Base-by-base conservation (phyloP, 352 stramenopile species). In the Phytophthora citricola region DNA sequence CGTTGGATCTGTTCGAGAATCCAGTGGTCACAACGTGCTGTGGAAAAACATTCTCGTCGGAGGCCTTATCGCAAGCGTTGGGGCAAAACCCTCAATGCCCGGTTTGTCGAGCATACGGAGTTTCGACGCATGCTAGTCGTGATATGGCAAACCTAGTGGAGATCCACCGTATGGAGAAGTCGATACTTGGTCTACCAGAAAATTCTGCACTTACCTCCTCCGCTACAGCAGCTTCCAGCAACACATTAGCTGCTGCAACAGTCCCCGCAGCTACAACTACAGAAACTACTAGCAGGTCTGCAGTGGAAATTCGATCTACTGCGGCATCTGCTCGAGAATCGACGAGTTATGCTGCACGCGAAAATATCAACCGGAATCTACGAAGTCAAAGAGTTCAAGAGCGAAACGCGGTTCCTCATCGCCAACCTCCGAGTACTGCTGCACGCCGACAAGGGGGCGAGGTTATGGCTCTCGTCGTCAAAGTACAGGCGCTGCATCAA, bases 31-130 rank as follows among this genome's bases (percentile, higher is more conserved):
- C 66, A 2, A 49, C 44, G 14, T 74, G 66, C 43, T 74, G 59
- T 27, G 60, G 66, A 3, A 74, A 70, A n/a, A 74, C 59, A 0
- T 74, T 74, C 24, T 74, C 66, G 14, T 69, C 53, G 10, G 32
- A 17, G 5, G 20, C 60, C 1, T 39, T 74, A 34, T n/a, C 10
- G 4, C 53, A 66, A 55, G 53, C 47, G n/a, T 31, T 75, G 4
- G 34, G 17, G 5, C 41, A 20, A 5, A 66, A 55, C 29, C n/a
- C 36, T 2, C 31, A 45, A 22, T 75, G 66, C 29, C 60, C 66
- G 1, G 36, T 74, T 10, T 75, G 66, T 41, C 54, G 60, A 31
- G 27, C 54, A 14, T 32, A 47, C 22, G 20, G 31, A 48, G 26
- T 74, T n/a, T 29, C 22, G 34, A 54, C 22, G n/a, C 41, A 55